phyloP scores from a whole-genome alignment of 2,329 filamentous ascomycete genomes.

The Teratosphaeria pseudoeucalypti region DNA sequence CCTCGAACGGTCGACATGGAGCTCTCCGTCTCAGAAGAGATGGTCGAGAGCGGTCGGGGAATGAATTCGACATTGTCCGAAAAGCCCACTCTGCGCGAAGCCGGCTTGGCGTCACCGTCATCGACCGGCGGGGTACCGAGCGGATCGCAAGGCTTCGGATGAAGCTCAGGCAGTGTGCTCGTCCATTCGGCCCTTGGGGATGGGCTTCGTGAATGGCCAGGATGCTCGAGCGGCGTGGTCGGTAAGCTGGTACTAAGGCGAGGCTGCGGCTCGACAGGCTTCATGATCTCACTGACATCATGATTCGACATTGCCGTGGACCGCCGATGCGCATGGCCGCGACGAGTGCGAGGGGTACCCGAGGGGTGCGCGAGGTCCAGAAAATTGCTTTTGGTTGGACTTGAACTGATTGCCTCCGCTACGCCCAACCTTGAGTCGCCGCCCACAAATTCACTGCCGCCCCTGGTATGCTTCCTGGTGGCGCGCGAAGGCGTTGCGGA shows the following conservation, averaged over 20 bases:
- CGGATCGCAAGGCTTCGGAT: conserved; percentile 10
- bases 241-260: conserved; percentile 22
- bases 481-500: conserved; percentile 35
- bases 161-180: neutral
- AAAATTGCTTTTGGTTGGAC: conserved; percentile 55
- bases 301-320: conserved; percentile 75
- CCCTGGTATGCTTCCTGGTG: conserved; percentile 60
- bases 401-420: conserved; percentile 54
- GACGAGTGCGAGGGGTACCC: conserved; percentile 43
- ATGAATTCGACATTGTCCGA: conserved; percentile 78
- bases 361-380: conserved; percentile 44
- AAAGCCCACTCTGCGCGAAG: conserved; percentile 60
- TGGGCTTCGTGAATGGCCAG: conserved; percentile 1
- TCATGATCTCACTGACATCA: conserved; percentile 62
- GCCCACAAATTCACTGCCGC: conserved; percentile 78
- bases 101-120: conserved; percentile 23
- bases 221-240: conserved; percentile 24
- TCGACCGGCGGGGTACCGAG: conserved; percentile 4
- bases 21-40: conserved; percentile 75
- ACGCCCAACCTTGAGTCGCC: conserved; percentile 47
- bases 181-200: neutral
- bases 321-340: conserved; percentile 70
- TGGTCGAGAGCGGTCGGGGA: conserved; percentile 68
- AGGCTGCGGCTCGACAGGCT: conserved; percentile 27
- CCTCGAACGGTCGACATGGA: conserved; percentile 59